Evolutionary conservation across 768 basidiomycete genomes (phyloP).

Genomic region (Cystobasidium tubakii): DNA sequence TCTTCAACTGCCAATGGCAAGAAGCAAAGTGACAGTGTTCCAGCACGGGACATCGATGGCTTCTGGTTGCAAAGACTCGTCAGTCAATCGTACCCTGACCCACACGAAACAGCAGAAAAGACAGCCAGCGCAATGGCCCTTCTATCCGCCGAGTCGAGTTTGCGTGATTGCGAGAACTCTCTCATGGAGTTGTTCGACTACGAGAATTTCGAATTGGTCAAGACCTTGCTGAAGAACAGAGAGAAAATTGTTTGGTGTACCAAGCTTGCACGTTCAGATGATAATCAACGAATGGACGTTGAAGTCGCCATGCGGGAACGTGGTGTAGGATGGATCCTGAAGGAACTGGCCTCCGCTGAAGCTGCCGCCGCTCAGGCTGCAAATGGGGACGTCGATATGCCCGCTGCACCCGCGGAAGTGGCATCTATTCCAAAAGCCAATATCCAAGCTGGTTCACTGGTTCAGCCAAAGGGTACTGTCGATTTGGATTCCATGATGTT

Average conservation of each 20-base stretch:
- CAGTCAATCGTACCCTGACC: slow-evolving; percentile 82
- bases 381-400: slow-evolving; percentile 47
- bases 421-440: slow-evolving; percentile 68
- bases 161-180: slow-evolving; percentile 89
- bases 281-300: slow-evolving; percentile 81
- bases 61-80: slow-evolving; percentile 99
- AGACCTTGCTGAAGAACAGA: slow-evolving; percentile 85
- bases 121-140: slow-evolving; percentile 74
- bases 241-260: slow-evolving; percentile 98
- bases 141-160: slow-evolving; percentile 75
- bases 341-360: slow-evolving; percentile 71
- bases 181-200: slow-evolving; percentile 96
- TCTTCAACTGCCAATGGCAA: slow-evolving; percentile 45
- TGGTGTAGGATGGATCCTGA: slow-evolving; percentile 89
- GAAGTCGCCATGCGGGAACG: slow-evolving; percentile 99
- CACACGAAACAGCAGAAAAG: slow-evolving; percentile 87
- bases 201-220: slow-evolving; percentile 74
- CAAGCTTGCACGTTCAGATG: slow-evolving; percentile 80
- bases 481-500: slow-evolving; percentile 96
- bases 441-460: slow-evolving; percentile 74
- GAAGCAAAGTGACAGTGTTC: slow-evolving; percentile 61
- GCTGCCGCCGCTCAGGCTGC: slow-evolving; percentile 51
- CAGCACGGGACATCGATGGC: slow-evolving; percentile 84
- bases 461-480: slow-evolving; percentile 68
- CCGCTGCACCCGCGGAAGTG: slow-evolving; percentile 73